Evolutionary conservation across 805 yeast genomes (phyloP).

Genomic region (Nakazawaea peltata): DNA sequence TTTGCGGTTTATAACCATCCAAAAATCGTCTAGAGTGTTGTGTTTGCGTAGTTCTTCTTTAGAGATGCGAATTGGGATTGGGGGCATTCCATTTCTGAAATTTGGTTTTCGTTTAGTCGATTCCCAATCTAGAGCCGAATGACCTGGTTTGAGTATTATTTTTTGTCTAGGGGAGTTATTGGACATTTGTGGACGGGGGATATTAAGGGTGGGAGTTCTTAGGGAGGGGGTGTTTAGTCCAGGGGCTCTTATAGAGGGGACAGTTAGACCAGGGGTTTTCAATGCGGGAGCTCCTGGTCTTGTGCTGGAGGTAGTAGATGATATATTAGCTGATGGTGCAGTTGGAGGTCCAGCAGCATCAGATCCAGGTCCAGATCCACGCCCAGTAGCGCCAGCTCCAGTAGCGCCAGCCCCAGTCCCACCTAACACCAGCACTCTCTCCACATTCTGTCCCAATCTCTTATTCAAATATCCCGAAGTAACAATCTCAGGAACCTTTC

Average conservation of each 20-base stretch:
- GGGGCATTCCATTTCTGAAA: constrained; percentile 42
- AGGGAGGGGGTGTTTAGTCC: too few species aligned
- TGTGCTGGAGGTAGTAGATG: too few species aligned
- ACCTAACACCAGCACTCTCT: neutral
- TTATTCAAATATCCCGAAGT: constrained; percentile 1
- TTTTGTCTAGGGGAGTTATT: constrained; percentile 30
- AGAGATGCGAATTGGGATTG: constrained; percentile 52
- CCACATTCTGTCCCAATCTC: neutral
- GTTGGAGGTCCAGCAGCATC: too few species aligned
- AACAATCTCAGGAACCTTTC: neutral
- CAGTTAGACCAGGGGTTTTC: too few species aligned
- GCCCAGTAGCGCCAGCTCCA: too few species aligned
- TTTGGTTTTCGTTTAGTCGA: constrained; percentile 39
- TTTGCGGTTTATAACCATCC: constrained; percentile 76
- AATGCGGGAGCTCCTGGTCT: too few species aligned
- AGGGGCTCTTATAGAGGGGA: too few species aligned
- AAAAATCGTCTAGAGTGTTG: constrained; percentile 56
- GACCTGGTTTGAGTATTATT: constrained; percentile 67
- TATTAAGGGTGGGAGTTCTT: too few species aligned
- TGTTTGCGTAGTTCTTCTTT: constrained; percentile 56
- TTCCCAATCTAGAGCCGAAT: constrained; percentile 88
- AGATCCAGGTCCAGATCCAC: too few species aligned
- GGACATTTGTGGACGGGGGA: constrained; percentile 5
- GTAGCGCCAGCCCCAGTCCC: neutral
- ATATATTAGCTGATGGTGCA: too few species aligned